A percentile compares a stretch with the other conserved stretches of the same genome.
Conservation (phyloP, 176 grass and related monocot genomes). For the Bothriochloa decipiens region DNA sequence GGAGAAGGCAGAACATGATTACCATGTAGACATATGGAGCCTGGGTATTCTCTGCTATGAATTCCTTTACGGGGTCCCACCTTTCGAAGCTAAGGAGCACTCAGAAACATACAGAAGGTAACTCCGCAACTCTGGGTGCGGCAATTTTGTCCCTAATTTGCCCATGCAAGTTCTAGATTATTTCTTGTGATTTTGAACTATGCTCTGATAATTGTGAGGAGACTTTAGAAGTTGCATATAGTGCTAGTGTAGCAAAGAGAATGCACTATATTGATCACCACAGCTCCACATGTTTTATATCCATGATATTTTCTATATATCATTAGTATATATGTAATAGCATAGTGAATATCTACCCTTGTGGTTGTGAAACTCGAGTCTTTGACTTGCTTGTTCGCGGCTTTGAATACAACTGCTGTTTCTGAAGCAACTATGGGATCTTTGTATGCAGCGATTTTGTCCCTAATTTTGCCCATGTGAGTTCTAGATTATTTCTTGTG, state of each 20-base stretch:
- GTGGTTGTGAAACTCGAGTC: too few relatives aligned
- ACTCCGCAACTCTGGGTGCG: conserved; percentile 18
- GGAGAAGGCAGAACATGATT: conserved; percentile 87
- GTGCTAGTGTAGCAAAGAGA: not conserved
- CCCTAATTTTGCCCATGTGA: too few relatives aligned
- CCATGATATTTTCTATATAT: not conserved
- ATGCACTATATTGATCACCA: not conserved
- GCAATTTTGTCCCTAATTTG: not conserved
- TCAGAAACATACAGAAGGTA: conserved; percentile 95
- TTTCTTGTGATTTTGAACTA: conserved; percentile 16
- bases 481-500: too few relatives aligned
- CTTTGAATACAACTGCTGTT: too few relatives aligned
- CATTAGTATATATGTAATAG: not conserved
- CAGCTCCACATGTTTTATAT: conserved; percentile 3
- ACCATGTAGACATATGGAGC: conserved; percentile 93
- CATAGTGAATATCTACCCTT: too few relatives aligned
- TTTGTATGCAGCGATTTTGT: too few relatives aligned
- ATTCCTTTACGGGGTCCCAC: conserved; percentile 85
- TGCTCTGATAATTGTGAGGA: not conserved
- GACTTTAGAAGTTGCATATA: not conserved
- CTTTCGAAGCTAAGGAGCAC: conserved; percentile 98
- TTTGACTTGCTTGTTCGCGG: too few relatives aligned
- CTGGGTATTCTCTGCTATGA: conserved; percentile 93
- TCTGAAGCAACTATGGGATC: too few relatives aligned
- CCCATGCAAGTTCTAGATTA: not conserved